These are phyloP conservation scores for Cucumis cinereus DNA, from an alignment of 306 rosid species.

Conservation along the genomic window DNA sequence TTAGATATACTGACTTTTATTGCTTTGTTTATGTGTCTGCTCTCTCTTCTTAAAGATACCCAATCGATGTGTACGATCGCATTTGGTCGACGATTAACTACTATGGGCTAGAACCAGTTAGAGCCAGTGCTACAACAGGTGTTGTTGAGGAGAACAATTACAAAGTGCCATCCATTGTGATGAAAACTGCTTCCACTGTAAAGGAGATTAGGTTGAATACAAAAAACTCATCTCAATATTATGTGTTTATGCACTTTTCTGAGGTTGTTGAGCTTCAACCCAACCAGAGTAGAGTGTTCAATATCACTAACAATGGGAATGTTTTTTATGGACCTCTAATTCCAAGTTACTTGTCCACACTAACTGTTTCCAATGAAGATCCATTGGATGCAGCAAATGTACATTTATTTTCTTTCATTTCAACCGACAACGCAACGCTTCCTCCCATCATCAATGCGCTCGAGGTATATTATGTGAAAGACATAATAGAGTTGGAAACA, in stretches of 20 bases:
- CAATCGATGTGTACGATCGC: slow-evolving; percentile 23
- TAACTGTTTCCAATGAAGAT: background rate
- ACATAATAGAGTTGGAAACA: background rate
- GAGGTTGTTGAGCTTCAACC: slow-evolving; percentile 22
- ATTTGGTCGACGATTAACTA: background rate
- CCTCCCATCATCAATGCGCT: slow-evolving; percentile 40
- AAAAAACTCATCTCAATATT: background rate
- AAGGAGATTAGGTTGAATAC: background rate
- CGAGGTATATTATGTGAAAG: slow-evolving; percentile 9
- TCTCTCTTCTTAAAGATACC: slow-evolving; percentile 11
- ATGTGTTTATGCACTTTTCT: slow-evolving; percentile 26
- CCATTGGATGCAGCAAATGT: background rate
- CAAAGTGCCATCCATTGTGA: slow-evolving; percentile 10
- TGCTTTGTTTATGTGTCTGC: background rate
- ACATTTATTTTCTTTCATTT: background rate
- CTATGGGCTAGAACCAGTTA: background rate
- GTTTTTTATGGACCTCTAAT: background rate
- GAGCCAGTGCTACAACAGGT: background rate
- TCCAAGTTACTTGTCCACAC: slow-evolving; percentile 20
- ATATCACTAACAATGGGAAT: slow-evolving; percentile 13
- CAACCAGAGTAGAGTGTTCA: slow-evolving; percentile 17
- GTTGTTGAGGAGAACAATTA: background rate
- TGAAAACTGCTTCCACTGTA: slow-evolving; percentile 15
- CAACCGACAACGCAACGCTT: slow-evolving; percentile 12
- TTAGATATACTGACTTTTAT: background rate